Base-by-base conservation (phyloP, 202 grass and related monocot genomes). In the Carex arenaria region DNA sequence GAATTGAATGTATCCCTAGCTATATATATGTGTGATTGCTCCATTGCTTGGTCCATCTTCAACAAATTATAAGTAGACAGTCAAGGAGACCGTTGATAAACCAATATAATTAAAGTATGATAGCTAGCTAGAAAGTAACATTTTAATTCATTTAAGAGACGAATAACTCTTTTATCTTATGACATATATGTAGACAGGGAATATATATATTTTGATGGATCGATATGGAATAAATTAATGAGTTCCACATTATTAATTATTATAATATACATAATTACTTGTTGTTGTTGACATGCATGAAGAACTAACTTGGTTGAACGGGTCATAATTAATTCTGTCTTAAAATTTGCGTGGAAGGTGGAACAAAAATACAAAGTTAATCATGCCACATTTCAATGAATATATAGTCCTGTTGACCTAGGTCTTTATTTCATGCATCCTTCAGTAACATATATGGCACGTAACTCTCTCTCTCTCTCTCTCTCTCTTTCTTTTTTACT, bases 1-100 rank as follows among this genome's bases (percentile, higher is more conserved):
- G 20, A 71, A 20, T 20, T 74, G 20, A 71, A 20, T 20, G 2
- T 14, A 73, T 26, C 52, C 10, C 70, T 55, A 52, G n/a, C n/a
- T 45, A 45, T 9, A 0, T 45, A 2, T 45, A 45, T 45, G 10
- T 4, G 14, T 56, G 45, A 74, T 7, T 77, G 26, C 51, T 77
- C 23, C 10, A 36, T 57, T 57, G 14, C 28, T n/a, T 23, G 28
- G 9, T 20, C 42, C 54, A 36, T 78, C 28, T 78, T 78, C 17
- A 78, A 59, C 73, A 78, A 26, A 78, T 59, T 17, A 30, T 30
- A 2, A 78, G 30, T 60, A 78, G 7, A 2, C n/a, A 19, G 53
- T 78, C 73, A 78, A 78, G 20, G 10, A 78, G 54, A 59, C 73
- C 30, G 73, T 18, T 77, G 14, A 77, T 56, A 67, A 38, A 49